Conservation (phyloP, 768 basidiomycete genomes). For the Xerocomellus amylosporus region DNA sequence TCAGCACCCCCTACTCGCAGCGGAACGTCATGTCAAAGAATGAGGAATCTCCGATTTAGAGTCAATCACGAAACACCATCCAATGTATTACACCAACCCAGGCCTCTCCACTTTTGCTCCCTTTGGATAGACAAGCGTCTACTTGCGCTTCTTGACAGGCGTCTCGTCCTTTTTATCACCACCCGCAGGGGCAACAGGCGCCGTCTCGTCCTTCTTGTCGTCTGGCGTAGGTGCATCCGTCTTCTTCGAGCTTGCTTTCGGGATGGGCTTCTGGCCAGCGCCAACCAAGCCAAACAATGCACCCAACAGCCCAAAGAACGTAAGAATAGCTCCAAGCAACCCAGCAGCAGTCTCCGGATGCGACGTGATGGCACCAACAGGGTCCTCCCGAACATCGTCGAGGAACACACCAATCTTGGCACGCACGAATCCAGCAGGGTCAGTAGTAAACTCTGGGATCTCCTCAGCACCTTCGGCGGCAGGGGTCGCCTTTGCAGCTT, state of each 20-base stretch:
- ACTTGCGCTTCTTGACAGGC: slow-evolving; percentile 72
- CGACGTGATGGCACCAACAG: slow-evolving; percentile 77
- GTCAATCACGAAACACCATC: background rate
- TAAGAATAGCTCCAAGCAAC: slow-evolving; percentile 69
- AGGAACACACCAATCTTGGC: slow-evolving; percentile 77
- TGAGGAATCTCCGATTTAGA: background rate
- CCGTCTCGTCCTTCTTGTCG: slow-evolving; percentile 62
- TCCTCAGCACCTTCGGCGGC: slow-evolving; percentile 48
- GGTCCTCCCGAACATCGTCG: slow-evolving; percentile 71
- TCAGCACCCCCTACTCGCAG: slow-evolving; percentile 10
- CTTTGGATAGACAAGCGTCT: slow-evolving; percentile 22
- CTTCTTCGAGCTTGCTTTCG: slow-evolving; percentile 74
- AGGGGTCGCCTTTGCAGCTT: slow-evolving; percentile 42
- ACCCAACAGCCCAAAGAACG: slow-evolving; percentile 82
- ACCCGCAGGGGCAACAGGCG: slow-evolving; percentile 70
- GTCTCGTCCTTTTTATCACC: slow-evolving; percentile 72
- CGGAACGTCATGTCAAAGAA: slow-evolving; percentile 10
- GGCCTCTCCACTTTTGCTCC: background rate
- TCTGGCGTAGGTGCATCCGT: slow-evolving; percentile 62
- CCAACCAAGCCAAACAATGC: slow-evolving; percentile 78
- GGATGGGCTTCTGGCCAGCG: slow-evolving; percentile 61
- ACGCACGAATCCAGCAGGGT: slow-evolving; percentile 80
- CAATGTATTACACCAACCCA: slow-evolving; percentile 9
- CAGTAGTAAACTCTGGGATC: slow-evolving; percentile 55
- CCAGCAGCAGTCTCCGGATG: slow-evolving; percentile 86